phyloP scores from a whole-genome alignment of 768 basidiomycete species.

The Leccinum broughii region DNA sequence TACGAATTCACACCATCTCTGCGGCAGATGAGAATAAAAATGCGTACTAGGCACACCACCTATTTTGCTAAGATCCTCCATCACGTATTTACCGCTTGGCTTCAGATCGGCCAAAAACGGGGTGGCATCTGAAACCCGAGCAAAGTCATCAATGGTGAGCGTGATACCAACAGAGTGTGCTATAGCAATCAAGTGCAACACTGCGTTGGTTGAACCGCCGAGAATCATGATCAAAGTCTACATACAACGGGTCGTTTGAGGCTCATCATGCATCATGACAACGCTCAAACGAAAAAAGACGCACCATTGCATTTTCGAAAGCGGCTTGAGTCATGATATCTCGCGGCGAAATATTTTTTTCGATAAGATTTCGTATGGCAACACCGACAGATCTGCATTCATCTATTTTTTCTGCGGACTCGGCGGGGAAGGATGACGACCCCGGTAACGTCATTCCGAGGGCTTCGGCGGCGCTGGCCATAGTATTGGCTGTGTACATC shows the following conservation, averaged over 20 bases:
- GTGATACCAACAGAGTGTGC: constrained; percentile 94
- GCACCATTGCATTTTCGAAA: constrained; percentile 97
- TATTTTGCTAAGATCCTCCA: constrained; percentile 95
- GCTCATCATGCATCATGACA: constrained; percentile 7
- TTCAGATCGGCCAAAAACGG: constrained; percentile 97
- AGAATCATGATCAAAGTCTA: constrained; percentile 96
- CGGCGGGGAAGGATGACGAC: constrained; percentile 95
- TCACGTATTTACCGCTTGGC: constrained; percentile 97
- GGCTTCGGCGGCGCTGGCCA: constrained; percentile 94
- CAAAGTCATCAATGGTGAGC: constrained; percentile 90
- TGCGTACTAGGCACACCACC: constrained; percentile 92
- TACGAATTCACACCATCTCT: background rate
- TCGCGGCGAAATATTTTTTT: constrained; percentile 87
- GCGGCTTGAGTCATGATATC: constrained; percentile 97
- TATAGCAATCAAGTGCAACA: constrained; percentile 94
- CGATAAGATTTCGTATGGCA: constrained; percentile 84
- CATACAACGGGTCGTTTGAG: constrained; percentile 5
- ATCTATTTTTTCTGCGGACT: constrained; percentile 81
- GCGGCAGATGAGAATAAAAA: background rate
- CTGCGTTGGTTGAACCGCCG: constrained; percentile 97
- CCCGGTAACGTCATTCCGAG: constrained; percentile 96
- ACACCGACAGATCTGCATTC: constrained; percentile 83
- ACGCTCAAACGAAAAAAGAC: constrained; percentile 12
- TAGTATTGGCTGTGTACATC: constrained; percentile 99
- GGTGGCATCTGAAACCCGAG: constrained; percentile 84